These are phyloP conservation scores for Ceratobasidium sp. DNA, from an alignment of 1,284 basidiomycete species.

Conservation along the genomic window DNA sequence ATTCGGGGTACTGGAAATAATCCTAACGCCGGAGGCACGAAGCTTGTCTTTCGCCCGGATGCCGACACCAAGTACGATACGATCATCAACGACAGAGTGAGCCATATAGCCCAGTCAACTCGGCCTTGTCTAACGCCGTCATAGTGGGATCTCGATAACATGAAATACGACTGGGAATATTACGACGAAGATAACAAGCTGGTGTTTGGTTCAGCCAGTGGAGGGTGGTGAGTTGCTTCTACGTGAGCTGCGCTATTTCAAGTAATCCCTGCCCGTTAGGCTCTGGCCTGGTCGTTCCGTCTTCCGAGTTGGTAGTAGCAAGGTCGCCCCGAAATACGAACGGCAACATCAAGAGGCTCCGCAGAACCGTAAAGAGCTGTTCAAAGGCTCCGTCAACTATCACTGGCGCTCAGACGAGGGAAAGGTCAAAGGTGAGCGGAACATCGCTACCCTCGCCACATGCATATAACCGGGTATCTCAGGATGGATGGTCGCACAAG, in stretches of 20 bases:
- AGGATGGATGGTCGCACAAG: conserved; percentile 38
- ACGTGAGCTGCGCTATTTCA: neutral
- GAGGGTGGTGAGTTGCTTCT: conserved; percentile 31
- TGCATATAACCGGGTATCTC: neutral
- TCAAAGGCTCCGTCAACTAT: conserved; percentile 37
- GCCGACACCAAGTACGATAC: conserved; percentile 36
- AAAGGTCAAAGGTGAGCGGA: conserved; percentile 12
- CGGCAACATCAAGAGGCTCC: conserved; percentile 28
- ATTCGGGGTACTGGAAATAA: conserved; percentile 37
- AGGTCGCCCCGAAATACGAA: conserved; percentile 28
- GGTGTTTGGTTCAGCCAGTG: conserved; percentile 27
- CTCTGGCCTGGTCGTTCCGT: conserved; percentile 38
- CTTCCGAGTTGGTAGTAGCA: conserved; percentile 36
- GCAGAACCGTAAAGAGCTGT: conserved; percentile 36
- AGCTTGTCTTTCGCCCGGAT: conserved; percentile 36
- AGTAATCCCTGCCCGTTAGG: neutral
- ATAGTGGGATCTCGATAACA: conserved; percentile 26
- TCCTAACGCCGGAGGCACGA: conserved; percentile 34
- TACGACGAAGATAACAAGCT: conserved; percentile 7
- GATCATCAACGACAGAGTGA: conserved; percentile 17
- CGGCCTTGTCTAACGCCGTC: neutral
- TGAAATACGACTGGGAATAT: conserved; percentile 33
- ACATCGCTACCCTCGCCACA: neutral
- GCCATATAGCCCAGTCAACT: neutral
- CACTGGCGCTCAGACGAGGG: conserved; percentile 37